Evolutionary conservation across 495 filamentous ascomycete genomes (phyloP).

Genomic region (Xylaria curta): DNA sequence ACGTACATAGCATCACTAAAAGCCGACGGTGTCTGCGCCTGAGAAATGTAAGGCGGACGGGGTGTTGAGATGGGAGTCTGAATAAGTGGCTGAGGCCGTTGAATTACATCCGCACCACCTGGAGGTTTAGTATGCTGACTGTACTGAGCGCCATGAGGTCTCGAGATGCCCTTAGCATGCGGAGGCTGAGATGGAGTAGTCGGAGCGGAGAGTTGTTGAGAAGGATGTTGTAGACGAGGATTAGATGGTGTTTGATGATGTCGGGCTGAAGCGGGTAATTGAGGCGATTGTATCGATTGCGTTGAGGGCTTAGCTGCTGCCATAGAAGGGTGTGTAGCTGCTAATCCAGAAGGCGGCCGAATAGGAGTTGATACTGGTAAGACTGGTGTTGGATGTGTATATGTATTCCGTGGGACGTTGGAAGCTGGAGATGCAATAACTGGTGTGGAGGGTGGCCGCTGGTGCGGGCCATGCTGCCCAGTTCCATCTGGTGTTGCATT

Average conservation of each 20-base stretch:
- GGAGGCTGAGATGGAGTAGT: slow-evolving; percentile 40
- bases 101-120: slow-evolving; percentile 30
- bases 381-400: slow-evolving; percentile 32
- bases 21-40: slow-evolving; percentile 32
- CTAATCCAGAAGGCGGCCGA: slow-evolving; percentile 36
- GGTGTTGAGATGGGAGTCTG: slow-evolving; percentile 34
- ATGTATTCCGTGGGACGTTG: slow-evolving; percentile 26
- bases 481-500: slow-evolving; percentile 40
- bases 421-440: slow-evolving; percentile 33
- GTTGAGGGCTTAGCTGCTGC: slow-evolving; percentile 32
- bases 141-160: slow-evolving; percentile 49
- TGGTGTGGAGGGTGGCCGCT: slow-evolving; percentile 33
- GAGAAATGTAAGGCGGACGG: slow-evolving; percentile 26
- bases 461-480: slow-evolving; percentile 36
- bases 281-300: slow-evolving; percentile 33
- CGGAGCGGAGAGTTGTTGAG: slow-evolving; percentile 36
- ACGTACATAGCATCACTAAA: slow-evolving; percentile 28
- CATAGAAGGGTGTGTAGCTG: slow-evolving; percentile 32
- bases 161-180: slow-evolving; percentile 39
- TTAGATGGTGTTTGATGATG: slow-evolving; percentile 28
- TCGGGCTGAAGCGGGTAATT: slow-evolving; percentile 27
- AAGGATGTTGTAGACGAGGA: slow-evolving; percentile 16
- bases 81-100: slow-evolving; percentile 33
- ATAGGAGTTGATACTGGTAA: slow-evolving; percentile 36
- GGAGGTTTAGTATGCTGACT: slow-evolving; percentile 46